These are phyloP conservation scores for Hibiscus syriacus DNA, from an alignment of 345 rosid genomes.

Conservation along the genomic window DNA sequence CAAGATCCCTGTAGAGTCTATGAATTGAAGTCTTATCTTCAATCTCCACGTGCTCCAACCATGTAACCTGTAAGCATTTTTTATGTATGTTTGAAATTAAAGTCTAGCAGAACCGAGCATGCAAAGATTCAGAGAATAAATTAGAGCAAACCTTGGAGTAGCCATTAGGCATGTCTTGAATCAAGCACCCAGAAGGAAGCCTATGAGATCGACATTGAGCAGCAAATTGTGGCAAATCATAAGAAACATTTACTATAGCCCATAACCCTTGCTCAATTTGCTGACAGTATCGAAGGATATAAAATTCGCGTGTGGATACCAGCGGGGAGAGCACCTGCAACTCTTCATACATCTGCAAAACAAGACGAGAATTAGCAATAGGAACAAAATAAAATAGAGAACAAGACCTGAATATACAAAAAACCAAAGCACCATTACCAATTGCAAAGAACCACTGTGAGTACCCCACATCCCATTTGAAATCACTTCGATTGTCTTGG, in stretches of 20 bases:
- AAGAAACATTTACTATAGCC: slow-evolving; percentile 81
- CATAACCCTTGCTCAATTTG: slow-evolving; percentile 88
- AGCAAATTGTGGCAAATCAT: slow-evolving; percentile 64
- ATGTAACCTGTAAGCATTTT: slow-evolving; percentile 54
- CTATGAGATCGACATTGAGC: slow-evolving; percentile 49
- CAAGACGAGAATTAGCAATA: neutral
- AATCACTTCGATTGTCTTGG: slow-evolving; percentile 69
- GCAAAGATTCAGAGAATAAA: slow-evolving; percentile 4
- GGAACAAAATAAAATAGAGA: neutral
- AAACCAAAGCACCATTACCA: slow-evolving; percentile 40
- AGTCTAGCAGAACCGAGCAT: neutral
- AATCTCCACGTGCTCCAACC: slow-evolving; percentile 83
- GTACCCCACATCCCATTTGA: slow-evolving; percentile 57
- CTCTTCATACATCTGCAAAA: slow-evolving; percentile 73
- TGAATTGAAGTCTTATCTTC: slow-evolving; percentile 64
- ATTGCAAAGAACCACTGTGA: slow-evolving; percentile 63
- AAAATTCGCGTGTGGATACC: slow-evolving; percentile 72
- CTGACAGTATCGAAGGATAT: slow-evolving; percentile 72
- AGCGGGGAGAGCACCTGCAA: slow-evolving; percentile 84
- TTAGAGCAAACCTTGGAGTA: slow-evolving; percentile 62
- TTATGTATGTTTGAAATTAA: slow-evolving; percentile 1
- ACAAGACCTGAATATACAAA: neutral
- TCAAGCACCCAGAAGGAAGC: slow-evolving; percentile 95
- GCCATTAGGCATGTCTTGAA: slow-evolving; percentile 94
- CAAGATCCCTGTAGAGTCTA: slow-evolving; percentile 54